Evolutionary conservation across 164 flowering plant genomes (phyloP), one percentile per base, ranked within the genome.

Genomic region (Kalanchoe fedtschenkoi): DNA sequence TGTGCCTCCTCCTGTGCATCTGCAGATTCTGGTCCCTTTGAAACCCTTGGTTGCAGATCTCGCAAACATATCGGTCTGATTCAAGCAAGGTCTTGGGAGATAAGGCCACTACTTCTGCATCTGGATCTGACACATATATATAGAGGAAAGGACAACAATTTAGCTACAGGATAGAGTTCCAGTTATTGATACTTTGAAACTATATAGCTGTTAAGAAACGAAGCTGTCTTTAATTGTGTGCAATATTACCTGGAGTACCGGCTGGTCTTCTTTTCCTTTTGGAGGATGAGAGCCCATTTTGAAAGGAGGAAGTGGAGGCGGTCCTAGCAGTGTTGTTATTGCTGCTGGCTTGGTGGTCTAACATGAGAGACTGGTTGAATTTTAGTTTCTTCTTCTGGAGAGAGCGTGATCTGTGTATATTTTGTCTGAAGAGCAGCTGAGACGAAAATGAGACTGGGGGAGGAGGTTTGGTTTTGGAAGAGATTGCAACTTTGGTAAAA

Each of bases 21-120:
- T 86, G 93, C n/a, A 86, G 75, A 70, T 86, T 86, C 67, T 86
- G 89, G 68, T 85, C 88, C 55, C 91, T 68, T 60, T 83, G 87
- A 59, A 85, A 85, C 62, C 90, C 86, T 70, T 85, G 90, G 56
- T 80, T 81, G 72, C 91, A 85, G 73, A 85, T 83, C 83, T 85
- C 91, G 28, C 91, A 85, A 21, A 86, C 86, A 53, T 82, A 86
- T 26, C 87, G 74, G 54, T 86, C 92, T 22, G 89, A 86, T 70
- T 86, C 92, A 65, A 86, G 62, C 24, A 86, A 68, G 21, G 89
- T 84, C 65, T 75, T 82, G 2, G 92, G 92, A 15, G 92, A 86
- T 13, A 86, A 71, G 5, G 86, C 81, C 14, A 86, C 85, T 70
- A 86, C 91, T 61, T 86, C 88, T 26, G 91, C 91, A 70, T 86